Base-by-base conservation (phyloP, 352 stramenopile genomes). In the Stephanocyclus meneghinianus region DNA sequence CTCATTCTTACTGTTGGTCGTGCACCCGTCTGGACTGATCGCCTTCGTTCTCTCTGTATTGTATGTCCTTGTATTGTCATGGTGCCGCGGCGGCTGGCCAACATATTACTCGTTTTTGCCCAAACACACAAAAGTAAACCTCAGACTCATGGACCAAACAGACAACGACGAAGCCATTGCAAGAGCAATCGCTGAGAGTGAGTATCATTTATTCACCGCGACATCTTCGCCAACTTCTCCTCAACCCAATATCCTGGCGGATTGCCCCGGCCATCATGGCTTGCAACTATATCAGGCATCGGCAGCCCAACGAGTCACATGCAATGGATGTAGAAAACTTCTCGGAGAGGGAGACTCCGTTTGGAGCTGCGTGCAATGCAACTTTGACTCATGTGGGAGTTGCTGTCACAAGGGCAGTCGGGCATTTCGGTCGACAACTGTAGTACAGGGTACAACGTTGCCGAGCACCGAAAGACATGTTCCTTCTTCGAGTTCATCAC, bases 131-230 rank as follows among this genome's bases (percentile, higher is more conserved):
- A 26, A 50, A 50, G 44, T 50, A 16, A 16, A 26, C 21, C 21
- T 26, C 45, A 16, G n/a, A 16, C n/a, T 53, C 11, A 62, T 62
- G 55, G 30, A 65, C 57, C 35, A 29, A n/a, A 85, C 78, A 30
- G 67, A 37, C 15, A 82, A 86, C 35, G 79, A 86, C 56, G 74
- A 79, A 57, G 79, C 74, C 35, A 83, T 86, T 53, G 79, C 74
- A 21, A 69, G 74, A 13, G 79, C 79, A 9, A 78, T 86, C 15
- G 74, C 75, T 13, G 74, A 86, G 47, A 76, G 59, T 42, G 75
- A 80, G n/a, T 56, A 15, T 16, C 47, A 71, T 35, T 66, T 30
- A 37, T 48, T 55, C 18, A 30, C 29, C 32, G 32, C 68, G 30
- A 13, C 30, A 15, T 66, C 53, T 30, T 26, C 8, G 30, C 8